Percentiles rank a stretch among this genome's conserved stretches.
Conservation (phyloP, 305 asterid species). For the Rubia peregrina region DNA sequence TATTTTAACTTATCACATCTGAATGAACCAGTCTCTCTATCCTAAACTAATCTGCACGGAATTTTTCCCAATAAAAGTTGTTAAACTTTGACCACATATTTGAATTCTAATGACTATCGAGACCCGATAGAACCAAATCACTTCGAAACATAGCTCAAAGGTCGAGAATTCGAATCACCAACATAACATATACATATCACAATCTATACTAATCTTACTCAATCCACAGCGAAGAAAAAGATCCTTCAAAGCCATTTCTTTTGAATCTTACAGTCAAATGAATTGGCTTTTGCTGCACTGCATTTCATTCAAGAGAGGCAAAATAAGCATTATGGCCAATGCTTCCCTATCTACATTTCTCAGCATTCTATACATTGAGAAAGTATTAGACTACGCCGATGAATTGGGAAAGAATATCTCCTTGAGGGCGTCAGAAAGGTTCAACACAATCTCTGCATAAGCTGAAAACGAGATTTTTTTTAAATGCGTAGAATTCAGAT, state of each 20-base stretch:
- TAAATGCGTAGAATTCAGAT: not conserved
- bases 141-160: not conserved
- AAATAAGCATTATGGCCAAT: not conserved
- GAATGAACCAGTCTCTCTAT: too few species aligned
- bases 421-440: conserved; percentile 58
- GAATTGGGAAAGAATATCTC: conserved; percentile 27
- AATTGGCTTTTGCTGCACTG: not conserved
- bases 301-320: not conserved
- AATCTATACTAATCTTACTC: not conserved
- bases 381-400: not conserved
- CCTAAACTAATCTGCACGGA: too few species aligned
- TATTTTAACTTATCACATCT: too few species aligned
- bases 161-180: not conserved
- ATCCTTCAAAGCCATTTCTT: not conserved
- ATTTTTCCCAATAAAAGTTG: too few species aligned
- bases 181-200: not conserved
- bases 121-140: not conserved
- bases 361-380: conserved; percentile 5
- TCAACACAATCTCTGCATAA: conserved; percentile 77
- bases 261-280: not conserved
- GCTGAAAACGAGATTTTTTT: too few species aligned
- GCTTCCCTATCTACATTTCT: not conserved
- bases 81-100: too few species aligned
- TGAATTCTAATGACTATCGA: too few species aligned
- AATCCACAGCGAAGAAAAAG: not conserved